Evolutionary conservation across 129 eudicot species (phyloP), one percentile per base, ranked within the genome.

Genomic region (Helichrysum umbraculigerum): DNA sequence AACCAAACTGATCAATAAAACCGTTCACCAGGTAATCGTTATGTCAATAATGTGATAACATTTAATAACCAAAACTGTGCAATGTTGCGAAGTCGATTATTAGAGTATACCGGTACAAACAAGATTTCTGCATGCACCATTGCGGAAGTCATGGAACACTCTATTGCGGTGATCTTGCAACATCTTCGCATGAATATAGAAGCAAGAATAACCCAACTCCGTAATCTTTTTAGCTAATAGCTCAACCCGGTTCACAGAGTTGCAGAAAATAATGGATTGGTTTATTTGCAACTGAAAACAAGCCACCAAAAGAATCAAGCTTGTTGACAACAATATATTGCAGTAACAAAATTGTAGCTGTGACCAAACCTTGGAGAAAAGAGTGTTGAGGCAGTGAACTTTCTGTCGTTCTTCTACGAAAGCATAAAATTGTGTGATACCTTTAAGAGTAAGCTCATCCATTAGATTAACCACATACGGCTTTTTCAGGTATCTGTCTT

Each of bases 331-430:
- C 12, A 17, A 75, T 78, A 74, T 70, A 63, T 14, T 7, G 34
- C 14, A 64, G 10, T 61, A 12, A 35, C 20, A 67, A 7, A 21
- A 63, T 60, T 22, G 32, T 19, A 84, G 73, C 68, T 68, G 61
- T 64, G 69, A 52, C 19, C 88, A 41, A 60, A 90, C 93, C 97
- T 91, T 91, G 1, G 93, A 88, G 83, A 90, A 90, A 44, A 90
- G 96, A 29, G 93, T 85, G 68, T 90, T 90, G 70, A 90, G 92
- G 85, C 90, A 90, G 81, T 90, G 90, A 69, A 87, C 86, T 79
- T 90, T 90, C 82, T 90, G 93, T 30, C 91, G 77, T 82, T 90
- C 96, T 86, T 90, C 96, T 10, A 90, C 96, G 74, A 90, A 88
- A 79, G 96, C 96, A 58, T 88, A 88, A 78, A 14, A 90, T 20